These are phyloP conservation scores for Verticillium longisporum DNA, from an alignment of 2,329 filamentous ascomycete genomes.

Conservation along the genomic window DNA sequence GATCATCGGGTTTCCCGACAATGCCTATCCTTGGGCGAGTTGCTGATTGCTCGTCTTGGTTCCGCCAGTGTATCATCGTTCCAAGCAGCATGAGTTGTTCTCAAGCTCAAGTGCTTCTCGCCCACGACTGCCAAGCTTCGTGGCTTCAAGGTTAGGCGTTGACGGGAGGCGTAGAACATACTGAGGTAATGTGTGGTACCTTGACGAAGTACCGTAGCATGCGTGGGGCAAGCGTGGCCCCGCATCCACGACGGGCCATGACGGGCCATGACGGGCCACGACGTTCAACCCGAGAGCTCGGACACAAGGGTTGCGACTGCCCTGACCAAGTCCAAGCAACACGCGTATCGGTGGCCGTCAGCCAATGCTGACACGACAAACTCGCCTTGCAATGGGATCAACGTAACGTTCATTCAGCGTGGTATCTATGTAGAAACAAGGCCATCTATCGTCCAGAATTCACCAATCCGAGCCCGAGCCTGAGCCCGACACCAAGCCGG, in stretches of 20 bases:
- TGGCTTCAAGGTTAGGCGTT: too few relatives aligned
- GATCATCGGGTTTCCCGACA: not conserved
- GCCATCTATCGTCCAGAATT: not conserved
- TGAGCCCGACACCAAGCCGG: not conserved
- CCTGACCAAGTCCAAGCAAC: too few relatives aligned
- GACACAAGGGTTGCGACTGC: not conserved
- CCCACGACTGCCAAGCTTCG: too few relatives aligned
- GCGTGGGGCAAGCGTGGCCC: not conserved
- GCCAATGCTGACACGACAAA: too few relatives aligned
- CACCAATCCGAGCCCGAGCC: not conserved
- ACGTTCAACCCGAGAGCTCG: not conserved
- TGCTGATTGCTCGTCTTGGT: too few relatives aligned
- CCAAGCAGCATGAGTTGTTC: too few relatives aligned
- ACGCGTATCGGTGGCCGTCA: too few relatives aligned
- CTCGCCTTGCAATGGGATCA: not conserved
- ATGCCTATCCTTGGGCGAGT: not conserved
- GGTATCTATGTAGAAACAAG: not conserved
- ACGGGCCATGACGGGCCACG: not conserved
- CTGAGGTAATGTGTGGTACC: too few relatives aligned
- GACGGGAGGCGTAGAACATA: too few relatives aligned
- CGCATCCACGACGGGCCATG: not conserved
- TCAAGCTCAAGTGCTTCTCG: too few relatives aligned
- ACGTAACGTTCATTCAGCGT: not conserved
- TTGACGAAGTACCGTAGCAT: too few relatives aligned
- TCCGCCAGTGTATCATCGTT: too few relatives aligned